A percentile compares a stretch with the other conserved stretches of the same genome.
Evolutionary conservation across 148 eudicot species (phyloP).

Genomic region (Rhododendron griersonianum): DNA sequence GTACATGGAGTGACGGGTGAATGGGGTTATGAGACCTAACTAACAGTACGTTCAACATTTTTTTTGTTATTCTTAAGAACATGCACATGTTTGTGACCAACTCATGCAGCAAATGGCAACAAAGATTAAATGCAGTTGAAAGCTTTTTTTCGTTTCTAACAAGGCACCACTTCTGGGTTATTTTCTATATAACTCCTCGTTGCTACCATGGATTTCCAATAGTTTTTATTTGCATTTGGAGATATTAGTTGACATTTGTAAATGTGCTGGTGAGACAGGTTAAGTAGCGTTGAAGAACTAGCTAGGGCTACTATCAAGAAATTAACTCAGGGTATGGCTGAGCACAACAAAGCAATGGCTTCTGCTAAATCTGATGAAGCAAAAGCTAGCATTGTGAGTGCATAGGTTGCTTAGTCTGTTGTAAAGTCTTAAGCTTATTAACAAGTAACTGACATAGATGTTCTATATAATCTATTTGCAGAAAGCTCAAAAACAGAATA

Average conservation of each 20-base stretch:
- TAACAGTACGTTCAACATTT: not conserved
- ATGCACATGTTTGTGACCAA: not conserved
- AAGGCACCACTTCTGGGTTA: not conserved
- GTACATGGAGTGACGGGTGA: not conserved
- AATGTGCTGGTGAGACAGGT: slow-evolving; percentile 41
- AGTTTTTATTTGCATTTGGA: not conserved
- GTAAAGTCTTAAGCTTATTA: not conserved
- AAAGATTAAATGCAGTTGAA: not conserved
- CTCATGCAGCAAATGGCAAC: not conserved
- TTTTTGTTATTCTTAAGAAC: not conserved
- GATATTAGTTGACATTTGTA: not conserved
- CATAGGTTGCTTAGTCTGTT: not conserved
- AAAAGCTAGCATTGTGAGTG: slow-evolving; percentile 65
- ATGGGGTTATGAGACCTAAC: slow-evolving; percentile 1
- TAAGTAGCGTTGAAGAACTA: slow-evolving; percentile 73
- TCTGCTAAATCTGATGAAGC: slow-evolving; percentile 74
- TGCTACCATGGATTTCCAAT: not conserved
- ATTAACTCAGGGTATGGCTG: slow-evolving; percentile 87
- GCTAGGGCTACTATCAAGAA: slow-evolving; percentile 76
- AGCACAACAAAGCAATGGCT: slow-evolving; percentile 79
- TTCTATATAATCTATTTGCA: slow-evolving; percentile 15
- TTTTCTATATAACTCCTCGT: not conserved
- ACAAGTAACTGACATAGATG: not conserved
- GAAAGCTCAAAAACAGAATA: slow-evolving; percentile 70
- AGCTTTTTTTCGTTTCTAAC: not conserved